Percentiles rank a stretch among this genome's conserved stretches.
phyloP scores from a whole-genome alignment of 1,139 yeast species.

The Zygosaccharomyces pseudobailii region DNA sequence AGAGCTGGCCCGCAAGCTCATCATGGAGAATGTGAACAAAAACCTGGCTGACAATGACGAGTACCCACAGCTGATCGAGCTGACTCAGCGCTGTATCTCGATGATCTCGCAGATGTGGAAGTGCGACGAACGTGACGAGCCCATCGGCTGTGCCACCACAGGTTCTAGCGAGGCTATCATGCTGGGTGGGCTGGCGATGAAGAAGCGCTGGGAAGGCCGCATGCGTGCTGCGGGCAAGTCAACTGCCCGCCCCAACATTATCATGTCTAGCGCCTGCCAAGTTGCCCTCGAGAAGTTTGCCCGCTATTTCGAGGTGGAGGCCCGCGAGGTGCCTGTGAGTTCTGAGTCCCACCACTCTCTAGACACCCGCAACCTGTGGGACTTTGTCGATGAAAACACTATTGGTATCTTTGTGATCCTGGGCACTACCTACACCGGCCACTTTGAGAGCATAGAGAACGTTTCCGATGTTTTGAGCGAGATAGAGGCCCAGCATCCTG shows the following conservation, averaged over 20 bases:
- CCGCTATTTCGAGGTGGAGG: conserved; percentile 86
- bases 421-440: conserved; percentile 92
- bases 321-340: conserved; percentile 65
- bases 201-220: conserved; percentile 77
- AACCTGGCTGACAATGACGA: conserved; percentile 92
- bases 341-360: conserved; percentile 58
- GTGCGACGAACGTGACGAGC: conserved; percentile 43
- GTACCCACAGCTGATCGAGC: conserved; percentile 77
- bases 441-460: conserved; percentile 70
- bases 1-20: conserved; percentile 47
- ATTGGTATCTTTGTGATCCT: conserved; percentile 85
- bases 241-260: conserved; percentile 66
- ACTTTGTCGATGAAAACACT: conserved; percentile 79
- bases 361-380: conserved; percentile 54
- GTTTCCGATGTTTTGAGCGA: conserved; percentile 61
- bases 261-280: conserved; percentile 94
- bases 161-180: conserved; percentile 93
- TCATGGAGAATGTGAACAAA: conserved; percentile 69
- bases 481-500: conserved; percentile 42
- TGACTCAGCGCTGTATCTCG: conserved; percentile 77
- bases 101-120: conserved; percentile 80
- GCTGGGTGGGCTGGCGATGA: conserved; percentile 90
- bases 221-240: conserved; percentile 58
- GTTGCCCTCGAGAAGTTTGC: conserved; percentile 95
- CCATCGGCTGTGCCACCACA: conserved; percentile 87